Evolutionary conservation across 2,329 filamentous ascomycete genomes (phyloP).

Genomic region (Ophiostoma piceae): DNA sequence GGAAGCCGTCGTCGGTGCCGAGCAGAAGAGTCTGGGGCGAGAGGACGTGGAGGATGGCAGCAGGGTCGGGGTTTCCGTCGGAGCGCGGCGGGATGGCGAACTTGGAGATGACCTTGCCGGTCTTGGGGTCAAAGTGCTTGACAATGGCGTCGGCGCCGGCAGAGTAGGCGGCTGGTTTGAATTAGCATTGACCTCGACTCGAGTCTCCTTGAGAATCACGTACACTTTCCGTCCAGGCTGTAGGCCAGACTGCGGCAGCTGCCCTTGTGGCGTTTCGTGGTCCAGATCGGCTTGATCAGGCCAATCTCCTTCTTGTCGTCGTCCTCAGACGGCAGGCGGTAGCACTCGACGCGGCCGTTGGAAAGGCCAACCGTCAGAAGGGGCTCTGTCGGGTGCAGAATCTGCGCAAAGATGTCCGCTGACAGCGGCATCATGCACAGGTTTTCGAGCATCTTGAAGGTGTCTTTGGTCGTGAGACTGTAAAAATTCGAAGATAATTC

Average conservation of each 20-base stretch:
- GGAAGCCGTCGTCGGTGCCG: slow-evolving; percentile 80
- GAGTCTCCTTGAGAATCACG: slow-evolving; percentile 34
- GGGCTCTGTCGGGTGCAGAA: slow-evolving; percentile 76
- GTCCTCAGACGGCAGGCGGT: slow-evolving; percentile 59
- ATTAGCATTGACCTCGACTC: background rate
- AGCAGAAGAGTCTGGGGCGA: slow-evolving; percentile 85
- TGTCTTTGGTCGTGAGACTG: background rate
- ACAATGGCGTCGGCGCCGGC: slow-evolving; percentile 53
- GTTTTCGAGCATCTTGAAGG: slow-evolving; percentile 71
- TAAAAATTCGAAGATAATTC: background rate
- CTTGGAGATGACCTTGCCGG: slow-evolving; percentile 71
- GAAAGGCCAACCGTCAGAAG: slow-evolving; percentile 81
- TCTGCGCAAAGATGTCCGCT: slow-evolving; percentile 83
- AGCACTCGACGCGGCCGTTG: slow-evolving; percentile 79
- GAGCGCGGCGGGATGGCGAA: slow-evolving; percentile 63
- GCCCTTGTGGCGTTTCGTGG: slow-evolving; percentile 84
- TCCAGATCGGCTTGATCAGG: slow-evolving; percentile 78
- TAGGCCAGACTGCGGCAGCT: slow-evolving; percentile 82
- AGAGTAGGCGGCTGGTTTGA: slow-evolving; percentile 49
- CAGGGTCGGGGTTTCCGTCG: slow-evolving; percentile 43
- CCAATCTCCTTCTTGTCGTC: slow-evolving; percentile 62
- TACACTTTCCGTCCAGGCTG: slow-evolving; percentile 67
- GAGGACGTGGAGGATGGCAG: slow-evolving; percentile 74
- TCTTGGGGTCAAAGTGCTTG: slow-evolving; percentile 50
- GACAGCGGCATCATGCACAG: slow-evolving; percentile 82